These are phyloP conservation scores for Blastobotrys terrestris DNA, from an alignment of 805 yeast species.

Conservation along the genomic window DNA sequence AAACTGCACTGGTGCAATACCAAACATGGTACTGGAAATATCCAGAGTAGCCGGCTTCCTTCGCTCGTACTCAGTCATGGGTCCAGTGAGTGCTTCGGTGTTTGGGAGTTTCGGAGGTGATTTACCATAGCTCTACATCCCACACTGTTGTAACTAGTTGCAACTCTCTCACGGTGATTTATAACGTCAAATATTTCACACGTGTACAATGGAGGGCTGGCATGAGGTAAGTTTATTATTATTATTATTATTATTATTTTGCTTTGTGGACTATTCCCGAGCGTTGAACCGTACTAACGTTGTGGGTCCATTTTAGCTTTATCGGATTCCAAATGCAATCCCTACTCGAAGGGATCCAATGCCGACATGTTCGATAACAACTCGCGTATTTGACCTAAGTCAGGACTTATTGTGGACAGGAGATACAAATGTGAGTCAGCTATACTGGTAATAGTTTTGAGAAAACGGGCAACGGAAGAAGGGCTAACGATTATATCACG, in stretches of 20 bases:
- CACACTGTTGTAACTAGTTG: too few relatives aligned
- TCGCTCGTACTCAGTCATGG: not conserved
- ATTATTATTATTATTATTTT: not conserved
- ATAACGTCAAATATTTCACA: not conserved
- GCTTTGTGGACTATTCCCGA: not conserved
- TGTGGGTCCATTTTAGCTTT: constrained; percentile 13
- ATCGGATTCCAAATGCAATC: constrained; percentile 17
- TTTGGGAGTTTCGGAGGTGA: not conserved
- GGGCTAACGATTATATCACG: not conserved
- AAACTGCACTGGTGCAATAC: constrained; percentile 20
- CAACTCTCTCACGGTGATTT: not conserved
- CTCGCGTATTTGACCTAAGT: constrained; percentile 56
- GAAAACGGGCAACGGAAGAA: not conserved
- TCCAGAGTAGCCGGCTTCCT: constrained; percentile 8
- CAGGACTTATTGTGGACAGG: constrained; percentile 84
- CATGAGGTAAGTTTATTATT: constrained; percentile 15
- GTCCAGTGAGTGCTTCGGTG: not conserved
- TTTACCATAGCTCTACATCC: not conserved
- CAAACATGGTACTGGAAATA: constrained; percentile 17
- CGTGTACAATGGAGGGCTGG: constrained; percentile 17
- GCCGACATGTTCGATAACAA: constrained; percentile 14
- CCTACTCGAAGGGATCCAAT: constrained; percentile 16
- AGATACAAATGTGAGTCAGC: constrained; percentile 53
- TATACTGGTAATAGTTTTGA: not conserved
- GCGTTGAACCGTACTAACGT: too few relatives aligned